Percentiles rank a stretch among this genome's conserved stretches.
phyloP scores from a whole-genome alignment of 108 stramenopile genomes.

The Cyclotella kingstonii region DNA sequence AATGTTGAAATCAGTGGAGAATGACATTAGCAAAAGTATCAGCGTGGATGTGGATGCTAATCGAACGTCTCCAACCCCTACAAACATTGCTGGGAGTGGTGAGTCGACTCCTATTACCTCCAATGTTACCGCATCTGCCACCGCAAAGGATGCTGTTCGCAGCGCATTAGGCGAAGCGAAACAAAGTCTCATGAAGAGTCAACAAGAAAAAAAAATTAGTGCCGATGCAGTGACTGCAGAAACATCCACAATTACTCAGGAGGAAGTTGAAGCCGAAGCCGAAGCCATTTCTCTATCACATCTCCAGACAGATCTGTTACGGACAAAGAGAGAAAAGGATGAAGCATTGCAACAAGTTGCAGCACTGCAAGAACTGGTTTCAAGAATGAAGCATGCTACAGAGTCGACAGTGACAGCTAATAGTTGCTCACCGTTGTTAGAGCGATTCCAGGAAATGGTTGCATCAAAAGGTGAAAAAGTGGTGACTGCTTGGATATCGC shows the following conservation, averaged over 20 bases:
- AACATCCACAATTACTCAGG: no score
- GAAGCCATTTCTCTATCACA: not conserved
- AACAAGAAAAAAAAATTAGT: no score
- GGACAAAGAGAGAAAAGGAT: constrained; percentile 10
- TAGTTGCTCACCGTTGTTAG: not conserved
- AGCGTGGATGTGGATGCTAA: not conserved
- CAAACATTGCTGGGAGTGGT: constrained; percentile 3
- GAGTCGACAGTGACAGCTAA: not conserved
- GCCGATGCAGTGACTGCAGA: not conserved
- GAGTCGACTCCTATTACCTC: constrained; percentile 16
- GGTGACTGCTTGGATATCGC: not conserved
- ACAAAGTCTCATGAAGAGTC: no score
- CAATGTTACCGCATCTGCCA: no score
- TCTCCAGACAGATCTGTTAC: constrained; percentile 10
- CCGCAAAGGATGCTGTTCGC: no score
- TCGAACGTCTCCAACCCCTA: not conserved
- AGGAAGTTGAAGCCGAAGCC: not conserved
- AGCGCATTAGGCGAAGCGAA: not conserved
- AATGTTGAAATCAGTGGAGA: no score
- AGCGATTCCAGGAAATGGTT: constrained; percentile 4
- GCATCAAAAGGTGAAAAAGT: constrained; percentile 15
- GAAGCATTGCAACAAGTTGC: constrained; percentile 23
- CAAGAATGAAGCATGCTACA: not conserved
- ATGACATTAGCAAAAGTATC: no score
- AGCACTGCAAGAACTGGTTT: constrained; percentile 1